Evolutionary conservation across 805 yeast genomes (phyloP).

Genomic region (Starmerella davenportii): DNA sequence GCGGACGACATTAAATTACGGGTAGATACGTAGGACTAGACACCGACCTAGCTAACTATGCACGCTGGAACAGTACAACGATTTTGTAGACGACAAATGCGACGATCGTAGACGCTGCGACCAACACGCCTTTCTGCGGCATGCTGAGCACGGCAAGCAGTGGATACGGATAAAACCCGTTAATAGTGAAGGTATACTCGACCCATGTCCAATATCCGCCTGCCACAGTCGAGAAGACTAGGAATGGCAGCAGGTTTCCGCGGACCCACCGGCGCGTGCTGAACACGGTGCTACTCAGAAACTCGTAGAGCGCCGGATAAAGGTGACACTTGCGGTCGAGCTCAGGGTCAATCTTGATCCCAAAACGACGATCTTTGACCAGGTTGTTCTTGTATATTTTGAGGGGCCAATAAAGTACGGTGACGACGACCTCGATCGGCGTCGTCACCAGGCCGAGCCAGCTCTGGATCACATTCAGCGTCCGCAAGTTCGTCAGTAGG

Average conservation of each 20-base stretch:
- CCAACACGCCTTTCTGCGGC: conserved; percentile 14
- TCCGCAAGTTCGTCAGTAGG: conserved; percentile 18
- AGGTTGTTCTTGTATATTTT: conserved; percentile 17
- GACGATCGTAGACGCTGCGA: conserved; percentile 14
- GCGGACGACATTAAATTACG: conserved; percentile 17
- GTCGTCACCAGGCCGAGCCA: conserved; percentile 17
- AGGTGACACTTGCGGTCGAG: conserved; percentile 21
- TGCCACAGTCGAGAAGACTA: conserved; percentile 13
- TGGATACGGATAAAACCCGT: conserved; percentile 24
- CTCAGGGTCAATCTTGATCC: conserved; percentile 12
- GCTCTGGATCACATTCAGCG: conserved; percentile 13
- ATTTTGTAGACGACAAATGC: conserved; percentile 11
- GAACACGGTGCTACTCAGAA: conserved; percentile 17
- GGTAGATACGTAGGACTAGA: no score
- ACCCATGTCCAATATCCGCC: conserved; percentile 23
- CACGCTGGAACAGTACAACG: conserved; percentile 15
- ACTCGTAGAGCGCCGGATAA: conserved; percentile 19
- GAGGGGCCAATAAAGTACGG: conserved; percentile 22
- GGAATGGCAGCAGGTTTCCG: conserved; percentile 12
- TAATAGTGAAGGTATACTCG: conserved; percentile 16
- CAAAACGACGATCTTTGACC: conserved; percentile 18
- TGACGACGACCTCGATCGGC: conserved; percentile 21
- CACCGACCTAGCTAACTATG: no score
- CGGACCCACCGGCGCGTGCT: conserved; percentile 17
- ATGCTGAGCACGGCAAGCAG: conserved; percentile 16